A percentile compares a stretch with the other conserved stretches of the same genome.
Evolutionary conservation across 768 basidiomycete genomes (phyloP).

Genomic region (Clavaria fumosa): DNA sequence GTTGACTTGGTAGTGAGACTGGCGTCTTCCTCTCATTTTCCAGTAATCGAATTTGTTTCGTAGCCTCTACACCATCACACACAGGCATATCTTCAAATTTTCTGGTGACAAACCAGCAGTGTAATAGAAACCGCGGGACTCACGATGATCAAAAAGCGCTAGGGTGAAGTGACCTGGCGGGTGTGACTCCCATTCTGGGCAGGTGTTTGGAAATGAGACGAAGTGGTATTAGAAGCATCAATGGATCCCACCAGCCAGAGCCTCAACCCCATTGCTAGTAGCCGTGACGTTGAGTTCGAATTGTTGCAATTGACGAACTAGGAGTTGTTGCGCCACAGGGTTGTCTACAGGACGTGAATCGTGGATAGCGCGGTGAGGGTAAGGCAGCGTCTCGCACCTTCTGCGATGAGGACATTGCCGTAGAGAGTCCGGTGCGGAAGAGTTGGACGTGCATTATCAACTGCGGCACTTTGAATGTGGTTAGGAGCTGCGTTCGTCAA

Average conservation of each 20-base stretch:
- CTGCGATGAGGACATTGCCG: slow-evolving; percentile 57
- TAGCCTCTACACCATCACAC: slow-evolving; percentile 63
- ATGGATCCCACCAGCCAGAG: slow-evolving; percentile 33
- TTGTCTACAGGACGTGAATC: slow-evolving; percentile 32
- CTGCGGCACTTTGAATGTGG: slow-evolving; percentile 22
- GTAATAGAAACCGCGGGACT: slow-evolving; percentile 12
- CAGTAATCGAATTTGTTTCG: slow-evolving; percentile 42
- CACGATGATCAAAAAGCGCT: slow-evolving; percentile 65
- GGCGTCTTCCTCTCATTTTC: slow-evolving; percentile 41
- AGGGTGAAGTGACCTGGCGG: slow-evolving; percentile 54
- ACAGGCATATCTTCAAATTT: slow-evolving; percentile 51
- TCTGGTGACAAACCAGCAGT: neutral
- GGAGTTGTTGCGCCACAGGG: slow-evolving; percentile 48
- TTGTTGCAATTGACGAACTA: slow-evolving; percentile 52
- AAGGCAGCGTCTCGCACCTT: slow-evolving; percentile 34
- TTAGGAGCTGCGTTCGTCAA: slow-evolving; percentile 28
- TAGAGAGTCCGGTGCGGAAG: slow-evolving; percentile 38
- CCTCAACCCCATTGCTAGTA: slow-evolving; percentile 55
- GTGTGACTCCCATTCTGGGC: slow-evolving; percentile 49
- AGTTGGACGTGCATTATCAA: slow-evolving; percentile 31
- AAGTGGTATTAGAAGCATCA: neutral
- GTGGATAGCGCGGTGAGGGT: neutral
- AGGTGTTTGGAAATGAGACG: neutral
- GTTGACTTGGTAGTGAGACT: slow-evolving; percentile 40
- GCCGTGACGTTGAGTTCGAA: slow-evolving; percentile 44